These are phyloP conservation scores for Filobasidium floriforme DNA, from an alignment of 768 basidiomycete genomes.

Conservation along the genomic window DNA sequence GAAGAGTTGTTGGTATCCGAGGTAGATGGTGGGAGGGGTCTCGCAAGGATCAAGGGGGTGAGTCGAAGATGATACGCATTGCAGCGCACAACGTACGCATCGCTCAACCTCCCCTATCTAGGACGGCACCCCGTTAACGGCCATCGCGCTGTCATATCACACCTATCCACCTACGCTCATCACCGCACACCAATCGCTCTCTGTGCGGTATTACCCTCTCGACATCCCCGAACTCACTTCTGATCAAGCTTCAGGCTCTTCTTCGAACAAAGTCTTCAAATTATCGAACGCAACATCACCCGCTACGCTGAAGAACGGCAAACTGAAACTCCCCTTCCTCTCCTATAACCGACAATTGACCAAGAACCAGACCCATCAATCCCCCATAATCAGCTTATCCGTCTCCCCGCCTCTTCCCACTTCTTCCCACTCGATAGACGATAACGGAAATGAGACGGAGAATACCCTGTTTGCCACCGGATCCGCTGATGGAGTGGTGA, in stretches of 20 bases:
- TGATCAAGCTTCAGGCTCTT: neutral
- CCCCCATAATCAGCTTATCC: constrained; percentile 83
- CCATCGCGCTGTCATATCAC: constrained; percentile 72
- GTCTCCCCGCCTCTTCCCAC: constrained; percentile 59
- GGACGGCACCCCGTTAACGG: constrained; percentile 78
- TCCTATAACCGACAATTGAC: constrained; percentile 68
- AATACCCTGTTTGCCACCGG: constrained; percentile 81
- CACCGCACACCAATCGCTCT: constrained; percentile 70
- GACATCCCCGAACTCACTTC: neutral
- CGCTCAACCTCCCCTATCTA: constrained; percentile 44
- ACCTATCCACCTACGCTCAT: constrained; percentile 52
- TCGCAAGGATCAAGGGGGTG: constrained; percentile 78
- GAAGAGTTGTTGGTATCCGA: constrained; percentile 63
- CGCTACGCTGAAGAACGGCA: constrained; percentile 32
- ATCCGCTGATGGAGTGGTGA: constrained; percentile 90
- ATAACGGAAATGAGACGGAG: constrained; percentile 33
- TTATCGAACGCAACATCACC: neutral
- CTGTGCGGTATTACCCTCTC: constrained; percentile 75
- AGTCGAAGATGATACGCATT: constrained; percentile 42
- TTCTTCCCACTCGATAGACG: constrained; percentile 35
- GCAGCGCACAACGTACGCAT: neutral
- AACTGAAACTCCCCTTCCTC: constrained; percentile 45
- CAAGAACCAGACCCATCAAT: constrained; percentile 66
- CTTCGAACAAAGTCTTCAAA: neutral
- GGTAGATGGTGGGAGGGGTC: constrained; percentile 60